Evolutionary conservation across 306 rosid genomes (phyloP), one percentile per base, ranked within the genome.

Genomic region (Malus sieversii): DNA sequence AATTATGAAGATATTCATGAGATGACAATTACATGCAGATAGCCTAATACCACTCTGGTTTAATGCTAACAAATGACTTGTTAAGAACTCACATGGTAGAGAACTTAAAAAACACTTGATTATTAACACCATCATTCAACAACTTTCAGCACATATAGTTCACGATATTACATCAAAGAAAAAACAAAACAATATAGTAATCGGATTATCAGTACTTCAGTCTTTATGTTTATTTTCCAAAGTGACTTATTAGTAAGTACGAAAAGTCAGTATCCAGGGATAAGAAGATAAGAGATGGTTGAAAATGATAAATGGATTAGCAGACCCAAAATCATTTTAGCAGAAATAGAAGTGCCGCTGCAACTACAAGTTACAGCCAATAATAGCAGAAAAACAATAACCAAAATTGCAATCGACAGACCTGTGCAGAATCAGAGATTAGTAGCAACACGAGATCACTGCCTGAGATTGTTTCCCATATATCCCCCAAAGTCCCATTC

Each of bases 381-480:
- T 12, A 75, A 22, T 48, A 44, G 62, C 40, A 35, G 52, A 11
- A 45, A 52, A 18, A 38, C 15, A 10, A 23, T 29, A n/a, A 45
- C 30, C 1, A 6, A 45, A 32, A 44, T 52, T 45, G 35, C 15
- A 74, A 76, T 33, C n/a, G 67, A 86, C 89, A 48, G 78, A 90
- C 99, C 97, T 95, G 99, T 3, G 99, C 99, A 66, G 99, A 82
- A 80, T 95, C 99, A 76, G 98, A 95, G 82, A 95, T 95, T 51
- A 95, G 84, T 22, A 95, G 89, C 92, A 95, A 77, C 65, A 95
- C 97, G 45, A 95, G 97, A 86, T 95, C 97, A 82, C 98, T 92
- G 68, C 88, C 87, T 0, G 93, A 84, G 74, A 95, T 57, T 44
- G 98, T 92, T 83, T 92, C 97, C 81, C 86, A 92, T 53, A 95